Base-by-base conservation (phyloP, 1,284 basidiomycete genomes). In the Cutaneotrichosporon arboriforme region DNA sequence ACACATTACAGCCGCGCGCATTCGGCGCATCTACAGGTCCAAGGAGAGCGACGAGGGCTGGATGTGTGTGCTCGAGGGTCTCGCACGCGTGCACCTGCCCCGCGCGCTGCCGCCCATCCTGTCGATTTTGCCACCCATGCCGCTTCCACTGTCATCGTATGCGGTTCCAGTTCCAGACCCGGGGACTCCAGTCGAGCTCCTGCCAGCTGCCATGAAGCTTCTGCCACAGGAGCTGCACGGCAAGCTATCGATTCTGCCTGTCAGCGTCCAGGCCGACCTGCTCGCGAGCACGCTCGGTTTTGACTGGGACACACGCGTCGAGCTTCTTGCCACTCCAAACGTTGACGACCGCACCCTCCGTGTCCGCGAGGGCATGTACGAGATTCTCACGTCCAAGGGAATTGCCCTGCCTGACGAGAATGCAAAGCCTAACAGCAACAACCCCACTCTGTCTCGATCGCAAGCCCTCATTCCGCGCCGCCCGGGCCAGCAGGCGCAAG, bases 31-130 rank as follows among this genome's bases (percentile, higher is more conserved):
- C 20, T 64, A 65, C 46, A 63, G 64, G 42, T 41, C 46, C 9
- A 53, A 60, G 38, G 61, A 63, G 37, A 33, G 44, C 8, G 52
- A 58, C 34, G 57, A 62, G 8, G 55, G 59, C 12, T 60, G 55
- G 53, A 52, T 53, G 3, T 52, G 70, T 13, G 58, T 65, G 1
- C 55, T 72, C 0, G 69, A 73, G 46, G 71, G 71, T 13, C 54
- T 73, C 17, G 71, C 67, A 21, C 62, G 71, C 3, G 63, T 73
- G 20, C 58, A 69, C 31, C 62, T 73, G 8, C 68, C 71, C 3
- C 60, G 65, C 33, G 65, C 68, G 0, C 61, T 73, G 3, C 71
- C 71, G 1, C 71, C 71, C 1, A 57, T 70, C 20, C 52, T 73
- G 5, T 68, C 69, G 4, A 67, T 73, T 46, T 60, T 71, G 4